Conservation (phyloP, 192 early-diverging fungal genomes). For the Entophlyctis luteolus region DNA sequence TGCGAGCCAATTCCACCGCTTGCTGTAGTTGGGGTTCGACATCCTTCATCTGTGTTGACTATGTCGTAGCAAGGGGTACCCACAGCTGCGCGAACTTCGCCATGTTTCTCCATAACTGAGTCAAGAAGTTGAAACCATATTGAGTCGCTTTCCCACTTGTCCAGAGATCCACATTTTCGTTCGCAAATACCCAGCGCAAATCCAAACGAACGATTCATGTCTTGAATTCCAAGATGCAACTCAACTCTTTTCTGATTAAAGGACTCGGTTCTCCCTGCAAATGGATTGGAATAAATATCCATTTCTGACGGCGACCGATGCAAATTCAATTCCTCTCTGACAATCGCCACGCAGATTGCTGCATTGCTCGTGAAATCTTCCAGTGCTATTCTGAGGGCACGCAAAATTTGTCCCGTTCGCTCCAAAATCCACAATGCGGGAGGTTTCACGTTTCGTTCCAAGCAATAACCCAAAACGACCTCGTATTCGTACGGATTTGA, state of each 20-base stretch:
- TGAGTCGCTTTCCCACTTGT: conserved; percentile 22
- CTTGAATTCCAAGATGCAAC: neutral
- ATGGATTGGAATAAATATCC: neutral
- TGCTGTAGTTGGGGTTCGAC: neutral
- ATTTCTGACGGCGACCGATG: neutral
- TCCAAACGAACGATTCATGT: conserved; percentile 13
- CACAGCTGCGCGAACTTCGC: neutral
- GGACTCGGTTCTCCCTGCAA: conserved; percentile 17
- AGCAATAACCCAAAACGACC: conserved; percentile 26
- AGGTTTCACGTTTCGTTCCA: conserved; percentile 17
- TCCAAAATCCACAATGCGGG: conserved; percentile 44
- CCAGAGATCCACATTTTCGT: conserved; percentile 17
- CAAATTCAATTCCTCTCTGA: neutral
- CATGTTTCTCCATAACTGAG: conserved; percentile 28
- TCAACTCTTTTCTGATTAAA: neutral
- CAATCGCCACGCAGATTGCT: neutral
- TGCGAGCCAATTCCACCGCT: neutral
- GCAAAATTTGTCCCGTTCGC: conserved; percentile 27
- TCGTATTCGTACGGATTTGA: conserved; percentile 38
- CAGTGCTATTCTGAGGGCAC: conserved; percentile 31
- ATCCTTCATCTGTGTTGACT: neutral
- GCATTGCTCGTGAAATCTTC: conserved; percentile 4
- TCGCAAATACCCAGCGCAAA: conserved; percentile 27
- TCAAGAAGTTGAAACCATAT: conserved; percentile 43
- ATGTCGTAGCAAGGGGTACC: conserved; percentile 3